A percentile compares a stretch with the other conserved stretches of the same genome.
These are phyloP conservation scores for Coniochaeta prunicola DNA, from an alignment of 2,329 filamentous ascomycete genomes.

Conservation along the genomic window DNA sequence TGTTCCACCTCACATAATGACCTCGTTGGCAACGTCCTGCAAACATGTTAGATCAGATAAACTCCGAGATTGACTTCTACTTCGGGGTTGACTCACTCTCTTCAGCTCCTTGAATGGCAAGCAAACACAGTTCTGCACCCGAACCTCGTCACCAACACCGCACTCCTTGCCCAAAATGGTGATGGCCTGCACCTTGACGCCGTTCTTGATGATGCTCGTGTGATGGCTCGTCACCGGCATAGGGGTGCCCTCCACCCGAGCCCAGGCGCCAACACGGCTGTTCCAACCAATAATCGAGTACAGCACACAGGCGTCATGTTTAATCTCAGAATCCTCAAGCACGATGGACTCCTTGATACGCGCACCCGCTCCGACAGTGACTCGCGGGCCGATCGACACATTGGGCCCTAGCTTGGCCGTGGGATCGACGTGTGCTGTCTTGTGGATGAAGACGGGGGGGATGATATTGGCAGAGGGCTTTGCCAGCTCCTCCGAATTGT, in stretches of 20 bases:
- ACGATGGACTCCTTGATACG: conserved; percentile 96
- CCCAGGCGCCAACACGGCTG: conserved; percentile 95
- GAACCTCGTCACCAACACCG: conserved; percentile 83
- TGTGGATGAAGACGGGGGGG: conserved; percentile 91
- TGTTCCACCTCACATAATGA: conserved; percentile 72
- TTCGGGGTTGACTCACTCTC: conserved; percentile 54
- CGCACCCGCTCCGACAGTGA: conserved; percentile 73
- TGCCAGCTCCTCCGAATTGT: conserved; percentile 72
- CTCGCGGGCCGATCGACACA: conserved; percentile 91
- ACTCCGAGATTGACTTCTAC: too few relatives aligned
- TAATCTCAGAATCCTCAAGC: conserved; percentile 89
- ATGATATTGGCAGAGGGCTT: conserved; percentile 81
- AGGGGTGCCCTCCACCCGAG: conserved; percentile 90
- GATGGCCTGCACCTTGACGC: conserved; percentile 96
- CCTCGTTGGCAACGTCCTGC: conserved; percentile 78
- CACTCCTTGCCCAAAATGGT: conserved; percentile 98
- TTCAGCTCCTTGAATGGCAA: conserved; percentile 97
- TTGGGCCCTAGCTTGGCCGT: conserved; percentile 96
- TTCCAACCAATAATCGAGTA: conserved; percentile 98
- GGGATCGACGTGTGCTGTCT: conserved; percentile 80
- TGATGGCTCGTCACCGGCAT: conserved; percentile 81
- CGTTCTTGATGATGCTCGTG: conserved; percentile 94
- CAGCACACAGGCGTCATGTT: conserved; percentile 90
- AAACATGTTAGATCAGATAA: not conserved
- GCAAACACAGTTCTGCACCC: conserved; percentile 96